phyloP scores from a whole-genome alignment of 1,139 yeast species.

The Pichia sp. region DNA sequence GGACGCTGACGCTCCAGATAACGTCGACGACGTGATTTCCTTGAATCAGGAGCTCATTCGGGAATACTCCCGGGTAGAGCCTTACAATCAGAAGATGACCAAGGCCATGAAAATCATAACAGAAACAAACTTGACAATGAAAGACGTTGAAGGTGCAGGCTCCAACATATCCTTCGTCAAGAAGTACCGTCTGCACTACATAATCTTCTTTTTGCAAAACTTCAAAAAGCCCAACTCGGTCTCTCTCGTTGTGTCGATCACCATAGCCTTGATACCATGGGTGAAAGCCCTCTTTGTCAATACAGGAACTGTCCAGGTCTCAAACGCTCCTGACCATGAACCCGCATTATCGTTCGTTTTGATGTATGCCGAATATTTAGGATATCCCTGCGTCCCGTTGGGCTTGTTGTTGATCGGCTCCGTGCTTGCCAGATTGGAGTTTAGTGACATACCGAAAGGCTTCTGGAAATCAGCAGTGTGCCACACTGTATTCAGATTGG shows the following conservation, averaged over 20 bases:
- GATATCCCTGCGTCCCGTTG: constrained; percentile 83
- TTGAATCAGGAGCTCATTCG: constrained; percentile 30
- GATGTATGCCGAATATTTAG: constrained; percentile 71
- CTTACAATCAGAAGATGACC: constrained; percentile 29
- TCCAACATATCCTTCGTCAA: constrained; percentile 28
- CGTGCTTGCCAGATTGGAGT: constrained; percentile 68
- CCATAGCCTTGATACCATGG: constrained; percentile 81
- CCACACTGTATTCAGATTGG: constrained; percentile 45
- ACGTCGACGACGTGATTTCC: constrained; percentile 17
- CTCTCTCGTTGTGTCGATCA: constrained; percentile 58
- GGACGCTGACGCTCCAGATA: constrained; percentile 1
- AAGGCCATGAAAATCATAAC: constrained; percentile 30
- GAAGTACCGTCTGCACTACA: constrained; percentile 34
- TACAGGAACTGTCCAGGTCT: constrained; percentile 40
- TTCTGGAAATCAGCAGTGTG: constrained; percentile 64
- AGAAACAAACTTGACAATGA: constrained; percentile 30
- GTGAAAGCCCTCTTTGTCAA: constrained; percentile 70
- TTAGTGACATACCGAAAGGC: constrained; percentile 61
- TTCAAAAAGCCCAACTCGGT: constrained; percentile 70
- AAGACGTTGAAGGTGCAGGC: constrained; percentile 31
- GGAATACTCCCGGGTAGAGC: constrained; percentile 33
- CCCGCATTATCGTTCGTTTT: constrained; percentile 81
- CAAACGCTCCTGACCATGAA: constrained; percentile 73
- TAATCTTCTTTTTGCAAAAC: constrained; percentile 41
- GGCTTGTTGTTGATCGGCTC: constrained; percentile 82